phyloP scores from a whole-genome alignment of 1,284 basidiomycete genomes.

The Cryptococcus jaspeensis region DNA sequence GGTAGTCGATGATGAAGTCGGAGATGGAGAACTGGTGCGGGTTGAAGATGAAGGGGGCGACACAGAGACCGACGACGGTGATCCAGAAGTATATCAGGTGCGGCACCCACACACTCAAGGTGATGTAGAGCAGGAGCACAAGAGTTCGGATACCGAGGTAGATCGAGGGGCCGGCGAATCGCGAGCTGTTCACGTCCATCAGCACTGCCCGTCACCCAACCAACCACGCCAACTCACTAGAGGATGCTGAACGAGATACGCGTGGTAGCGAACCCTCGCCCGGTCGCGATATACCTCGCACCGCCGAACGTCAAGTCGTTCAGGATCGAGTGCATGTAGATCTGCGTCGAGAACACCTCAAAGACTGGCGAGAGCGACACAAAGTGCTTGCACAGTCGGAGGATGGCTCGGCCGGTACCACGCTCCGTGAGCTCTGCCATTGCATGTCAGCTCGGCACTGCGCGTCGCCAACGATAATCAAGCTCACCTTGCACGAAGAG shows the following conservation, averaged over 20 bases:
- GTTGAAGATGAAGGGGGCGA: constrained; percentile 94
- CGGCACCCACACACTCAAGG: constrained; percentile 81
- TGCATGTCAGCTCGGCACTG: constrained; percentile 2
- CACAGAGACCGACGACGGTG: constrained; percentile 78
- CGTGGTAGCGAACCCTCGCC: constrained; percentile 92
- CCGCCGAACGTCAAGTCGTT: constrained; percentile 94
- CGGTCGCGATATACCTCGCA: constrained; percentile 97
- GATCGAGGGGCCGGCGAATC: constrained; percentile 93
- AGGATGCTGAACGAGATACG: constrained; percentile 89
- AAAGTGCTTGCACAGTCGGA: constrained; percentile 89
- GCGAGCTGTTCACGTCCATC: constrained; percentile 57
- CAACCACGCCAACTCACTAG: constrained; percentile 52
- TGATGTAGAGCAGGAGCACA: constrained; percentile 85
- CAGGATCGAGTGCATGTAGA: constrained; percentile 91
- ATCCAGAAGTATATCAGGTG: constrained; percentile 96
- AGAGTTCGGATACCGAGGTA: constrained; percentile 91
- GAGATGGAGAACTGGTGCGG: constrained; percentile 93
- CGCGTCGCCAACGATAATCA: not conserved
- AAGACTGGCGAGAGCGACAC: constrained; percentile 89
- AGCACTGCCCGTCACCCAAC: not conserved
- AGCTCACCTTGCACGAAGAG: constrained; percentile 83
- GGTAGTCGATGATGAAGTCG: constrained; percentile 94
- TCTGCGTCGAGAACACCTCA: constrained; percentile 94
- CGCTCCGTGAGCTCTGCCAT: constrained; percentile 81
- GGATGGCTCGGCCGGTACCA: constrained; percentile 80